Base-by-base conservation (phyloP, 2,329 filamentous ascomycete species). In the Harringtonia aguacate region DNA sequence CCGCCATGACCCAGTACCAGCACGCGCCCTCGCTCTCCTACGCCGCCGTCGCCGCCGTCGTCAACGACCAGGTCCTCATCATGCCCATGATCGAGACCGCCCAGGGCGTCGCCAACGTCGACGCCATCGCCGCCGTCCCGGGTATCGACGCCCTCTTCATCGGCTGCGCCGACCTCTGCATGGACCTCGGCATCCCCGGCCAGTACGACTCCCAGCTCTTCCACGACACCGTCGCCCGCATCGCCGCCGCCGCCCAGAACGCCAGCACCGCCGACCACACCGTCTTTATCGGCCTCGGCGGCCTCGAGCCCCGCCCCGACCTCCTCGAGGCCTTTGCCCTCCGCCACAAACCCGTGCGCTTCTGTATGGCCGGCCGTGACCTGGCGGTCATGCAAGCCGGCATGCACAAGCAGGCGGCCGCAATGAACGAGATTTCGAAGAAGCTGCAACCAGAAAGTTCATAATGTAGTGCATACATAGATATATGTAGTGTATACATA, bases 81-180 rank as follows among this genome's bases (percentile, higher is more conserved):
- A 18, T 36, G 34, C 34, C 34, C n/a, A 62, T 65, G 50, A 65
- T 65, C 27, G 62, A 65, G 55, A 61, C 62, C 1, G 50, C 50
- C 12, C 46, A 54, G 2, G 62, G 58, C 3, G 53, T 65, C 2
- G 61, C 61, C 34, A 64, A 61, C 44, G 61, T 64, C 4, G 63
- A 66, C 52, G 31, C 31, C 9, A 34, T 34, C 15, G 31, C 31
- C 17, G 57, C 61, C 41, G 66, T 67, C 46, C 61, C 61, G 2
- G 54, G 53, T 3, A 61, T 64, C 4, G 56, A 58, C n/a, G 15
- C 31, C 31, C 15, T 34, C 6, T n/a, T 34, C 31, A 34, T 34
- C 31, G 31, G 31, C 31, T 34, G 31, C 15, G 31, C 31, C 31
- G 31, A 34, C 31, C 31, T 34, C 31, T 34, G 31, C 31, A 34